Evolutionary conservation across 352 stramenopile genomes (phyloP).

Genomic region (Globisporangium spinosum): DNA sequence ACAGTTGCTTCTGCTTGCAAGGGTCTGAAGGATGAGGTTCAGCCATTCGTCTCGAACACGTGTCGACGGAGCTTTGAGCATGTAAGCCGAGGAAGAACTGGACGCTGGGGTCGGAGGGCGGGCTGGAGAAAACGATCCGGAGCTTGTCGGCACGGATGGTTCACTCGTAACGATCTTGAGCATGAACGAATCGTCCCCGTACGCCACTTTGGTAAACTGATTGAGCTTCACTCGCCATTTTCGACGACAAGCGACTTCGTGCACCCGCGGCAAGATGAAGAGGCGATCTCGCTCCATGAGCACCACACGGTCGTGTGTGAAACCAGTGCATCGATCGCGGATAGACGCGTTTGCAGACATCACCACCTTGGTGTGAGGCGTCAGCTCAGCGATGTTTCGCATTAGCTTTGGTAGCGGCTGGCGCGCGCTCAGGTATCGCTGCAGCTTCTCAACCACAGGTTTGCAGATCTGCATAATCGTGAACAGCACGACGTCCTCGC

Average conservation of each 20-base stretch:
- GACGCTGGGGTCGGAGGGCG: constrained; percentile 24
- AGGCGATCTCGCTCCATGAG: constrained; percentile 70
- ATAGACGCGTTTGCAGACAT: constrained; percentile 74
- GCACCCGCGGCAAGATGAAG: constrained; percentile 56
- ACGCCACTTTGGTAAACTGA: constrained; percentile 45
- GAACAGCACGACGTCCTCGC: constrained; percentile 84
- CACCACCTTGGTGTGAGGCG: constrained; percentile 58
- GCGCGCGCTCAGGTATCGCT: constrained; percentile 77
- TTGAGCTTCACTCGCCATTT: constrained; percentile 70
- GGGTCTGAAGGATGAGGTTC: constrained; percentile 45
- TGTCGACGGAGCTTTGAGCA: constrained; percentile 65
- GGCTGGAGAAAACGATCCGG: constrained; percentile 23
- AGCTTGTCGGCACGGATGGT: constrained; percentile 17
- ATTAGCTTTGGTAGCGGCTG: constrained; percentile 69
- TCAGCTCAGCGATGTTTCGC: constrained; percentile 78
- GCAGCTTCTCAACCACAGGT: constrained; percentile 76
- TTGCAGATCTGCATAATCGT: constrained; percentile 83
- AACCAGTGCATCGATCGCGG: constrained; percentile 70
- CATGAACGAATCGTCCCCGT: constrained; percentile 80
- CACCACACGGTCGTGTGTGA: constrained; percentile 71
- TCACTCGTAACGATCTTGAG: constrained; percentile 62
- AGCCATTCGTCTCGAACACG: constrained; percentile 71
- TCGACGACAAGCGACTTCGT: constrained; percentile 61
- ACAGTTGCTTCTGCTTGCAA: constrained; percentile 17
- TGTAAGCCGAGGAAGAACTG: constrained; percentile 27